A percentile compares a stretch with the other conserved stretches of the same genome.
Conservation (phyloP, 176 grass and related monocot species). For the maize (Zea mays) region DNA sequence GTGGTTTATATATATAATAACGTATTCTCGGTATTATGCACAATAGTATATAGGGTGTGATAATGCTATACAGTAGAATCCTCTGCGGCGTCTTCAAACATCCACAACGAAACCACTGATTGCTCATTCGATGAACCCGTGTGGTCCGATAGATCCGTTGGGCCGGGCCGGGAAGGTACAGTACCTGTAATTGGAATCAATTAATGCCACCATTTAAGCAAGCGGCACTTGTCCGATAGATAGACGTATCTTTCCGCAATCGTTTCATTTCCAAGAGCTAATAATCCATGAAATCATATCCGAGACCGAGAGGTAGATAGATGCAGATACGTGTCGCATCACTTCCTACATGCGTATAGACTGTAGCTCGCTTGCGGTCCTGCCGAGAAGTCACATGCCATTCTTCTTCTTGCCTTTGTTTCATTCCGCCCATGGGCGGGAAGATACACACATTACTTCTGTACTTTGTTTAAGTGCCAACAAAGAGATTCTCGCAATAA, state of each 20-base stretch:
- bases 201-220: background rate
- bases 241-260: background rate
- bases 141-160: background rate
- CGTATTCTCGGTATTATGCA: too few relatives aligned
- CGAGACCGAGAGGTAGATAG: background rate
- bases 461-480: background rate
- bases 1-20: too few relatives aligned
- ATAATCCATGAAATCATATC: background rate
- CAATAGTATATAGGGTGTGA: too few relatives aligned
- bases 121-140: background rate
- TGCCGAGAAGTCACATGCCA: background rate
- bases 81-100: background rate
- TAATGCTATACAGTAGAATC: background rate
- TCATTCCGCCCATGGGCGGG: too few relatives aligned
- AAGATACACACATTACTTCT: background rate
- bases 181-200: background rate
- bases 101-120: background rate
- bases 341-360: background rate
- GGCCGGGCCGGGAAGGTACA: background rate
- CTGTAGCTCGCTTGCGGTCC: background rate
- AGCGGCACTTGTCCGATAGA: background rate
- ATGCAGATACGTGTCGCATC: slow-evolving; percentile 1
- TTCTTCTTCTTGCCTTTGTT: background rate
- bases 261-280: background rate
- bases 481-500: background rate